phyloP scores from a whole-genome alignment of 371 early-diverging fungal species.

The Syncephalastrum contaminatum region DNA sequence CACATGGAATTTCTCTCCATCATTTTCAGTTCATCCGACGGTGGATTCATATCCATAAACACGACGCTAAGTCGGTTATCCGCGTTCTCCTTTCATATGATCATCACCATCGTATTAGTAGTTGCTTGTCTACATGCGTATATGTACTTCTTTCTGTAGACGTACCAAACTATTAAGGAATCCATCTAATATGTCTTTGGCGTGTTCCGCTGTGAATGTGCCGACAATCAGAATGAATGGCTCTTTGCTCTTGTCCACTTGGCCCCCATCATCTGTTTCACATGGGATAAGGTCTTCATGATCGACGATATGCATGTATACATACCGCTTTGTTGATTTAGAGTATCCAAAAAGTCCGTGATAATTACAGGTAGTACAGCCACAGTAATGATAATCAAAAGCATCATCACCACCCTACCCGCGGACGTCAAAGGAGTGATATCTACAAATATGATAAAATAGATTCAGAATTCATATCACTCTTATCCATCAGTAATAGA shows the following conservation, averaged over 20 bases:
- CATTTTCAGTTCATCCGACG: conserved; percentile 52
- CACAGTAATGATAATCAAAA: conserved; percentile 55
- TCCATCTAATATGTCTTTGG: conserved; percentile 46
- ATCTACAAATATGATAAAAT: conserved; percentile 25
- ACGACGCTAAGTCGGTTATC: conserved; percentile 51
- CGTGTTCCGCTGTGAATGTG: conserved; percentile 31
- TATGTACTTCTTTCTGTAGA: background rate
- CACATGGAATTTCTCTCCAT: conserved; percentile 41
- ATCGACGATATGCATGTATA: conserved; percentile 3
- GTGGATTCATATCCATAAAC: conserved; percentile 53
- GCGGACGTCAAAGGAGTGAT: conserved; percentile 51
- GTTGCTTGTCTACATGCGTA: no score
- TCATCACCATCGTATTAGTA: background rate
- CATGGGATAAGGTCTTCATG: background rate
- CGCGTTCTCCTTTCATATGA: conserved; percentile 36
- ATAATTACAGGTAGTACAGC: conserved; percentile 53
- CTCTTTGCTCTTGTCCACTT: conserved; percentile 24
- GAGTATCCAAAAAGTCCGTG: conserved; percentile 43
- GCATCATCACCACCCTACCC: conserved; percentile 53
- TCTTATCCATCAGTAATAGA: no score
- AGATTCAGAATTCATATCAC: background rate
- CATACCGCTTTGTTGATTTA: conserved; percentile 27
- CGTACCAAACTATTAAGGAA: conserved; percentile 46
- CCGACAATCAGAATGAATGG: conserved; percentile 56
- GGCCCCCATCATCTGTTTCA: conserved; percentile 12